These are phyloP conservation scores for Bidens hawaiensis DNA, from an alignment of 140 eudicot genomes.

Conservation along the genomic window DNA sequence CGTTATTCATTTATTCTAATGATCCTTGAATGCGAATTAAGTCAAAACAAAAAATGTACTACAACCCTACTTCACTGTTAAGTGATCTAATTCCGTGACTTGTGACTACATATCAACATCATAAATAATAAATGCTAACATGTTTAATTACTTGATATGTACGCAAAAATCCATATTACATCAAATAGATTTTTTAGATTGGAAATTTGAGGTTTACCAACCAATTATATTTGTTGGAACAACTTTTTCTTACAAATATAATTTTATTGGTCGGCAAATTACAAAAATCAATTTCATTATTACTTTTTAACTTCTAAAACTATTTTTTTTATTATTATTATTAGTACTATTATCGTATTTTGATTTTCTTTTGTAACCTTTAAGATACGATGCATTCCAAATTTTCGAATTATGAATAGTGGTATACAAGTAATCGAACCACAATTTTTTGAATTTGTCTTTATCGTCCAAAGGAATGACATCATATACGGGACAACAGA, in stretches of 20 bases:
- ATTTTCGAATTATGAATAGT: too few relatives aligned
- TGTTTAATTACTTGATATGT: conserved; percentile 1
- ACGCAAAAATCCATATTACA: conserved; percentile 8
- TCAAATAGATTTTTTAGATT: not conserved
- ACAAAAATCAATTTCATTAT: too few relatives aligned
- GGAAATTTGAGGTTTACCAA: conserved; percentile 19
- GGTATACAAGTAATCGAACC: too few relatives aligned
- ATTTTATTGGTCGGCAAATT: not conserved
- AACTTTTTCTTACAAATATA: not conserved
- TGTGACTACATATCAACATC: conserved; percentile 28
- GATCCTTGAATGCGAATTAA: not conserved
- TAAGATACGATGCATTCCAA: too few relatives aligned
- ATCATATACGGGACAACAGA: too few relatives aligned
- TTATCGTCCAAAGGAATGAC: too few relatives aligned
- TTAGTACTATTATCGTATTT: too few relatives aligned
- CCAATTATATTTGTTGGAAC: conserved; percentile 11
- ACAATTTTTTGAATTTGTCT: too few relatives aligned
- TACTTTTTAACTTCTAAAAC: too few relatives aligned
- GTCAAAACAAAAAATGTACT: not conserved
- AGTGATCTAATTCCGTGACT: conserved; percentile 9
- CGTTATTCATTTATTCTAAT: not conserved
- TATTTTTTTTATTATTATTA: too few relatives aligned
- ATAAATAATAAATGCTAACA: conserved; percentile 3
- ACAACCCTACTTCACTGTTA: conserved; percentile 11
- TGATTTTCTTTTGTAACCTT: too few relatives aligned